Conservation (phyloP, 192 early-diverging fungal species). For the Ambispora gerdemannii region DNA sequence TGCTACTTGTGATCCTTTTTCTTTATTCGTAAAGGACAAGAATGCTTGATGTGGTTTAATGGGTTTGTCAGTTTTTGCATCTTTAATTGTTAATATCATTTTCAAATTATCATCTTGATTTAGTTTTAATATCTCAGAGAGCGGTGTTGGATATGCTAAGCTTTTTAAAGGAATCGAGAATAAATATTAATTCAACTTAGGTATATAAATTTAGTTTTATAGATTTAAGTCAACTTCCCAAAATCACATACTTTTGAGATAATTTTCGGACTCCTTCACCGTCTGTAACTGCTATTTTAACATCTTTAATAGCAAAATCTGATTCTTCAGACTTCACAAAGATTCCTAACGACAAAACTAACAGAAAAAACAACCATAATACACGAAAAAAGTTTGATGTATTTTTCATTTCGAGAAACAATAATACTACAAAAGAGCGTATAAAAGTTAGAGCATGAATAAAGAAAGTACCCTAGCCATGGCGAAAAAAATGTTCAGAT, state of each 20-base stretch:
- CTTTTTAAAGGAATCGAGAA: background rate
- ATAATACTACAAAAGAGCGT: background rate
- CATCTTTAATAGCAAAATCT: background rate
- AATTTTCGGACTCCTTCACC: background rate
- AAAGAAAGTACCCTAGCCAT: background rate
- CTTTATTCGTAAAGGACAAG: constrained; percentile 20
- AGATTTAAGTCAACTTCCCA: background rate
- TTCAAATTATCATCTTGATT: constrained; percentile 22
- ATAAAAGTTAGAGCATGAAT: background rate
- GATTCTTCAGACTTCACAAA: background rate
- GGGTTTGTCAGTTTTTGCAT: background rate
- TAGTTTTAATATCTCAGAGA: constrained; percentile 4
- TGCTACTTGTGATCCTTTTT: constrained; percentile 13
- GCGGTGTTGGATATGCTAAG: constrained; percentile 13
- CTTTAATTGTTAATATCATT: constrained; percentile 12
- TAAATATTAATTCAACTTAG: too few relatives aligned
- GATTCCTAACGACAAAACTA: background rate
- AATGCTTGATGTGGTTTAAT: constrained; percentile 32
- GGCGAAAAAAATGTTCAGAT: too few relatives aligned
- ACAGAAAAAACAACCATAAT: background rate
- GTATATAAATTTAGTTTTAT: too few relatives aligned
- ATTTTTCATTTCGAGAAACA: background rate
- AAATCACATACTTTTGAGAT: background rate
- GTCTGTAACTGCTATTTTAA: background rate
- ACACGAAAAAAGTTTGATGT: background rate